Evolutionary conservation across 148 eudicot species (phyloP), one percentile per base, ranked within the genome.

Genomic region (Fagopyrum homotropicum): DNA sequence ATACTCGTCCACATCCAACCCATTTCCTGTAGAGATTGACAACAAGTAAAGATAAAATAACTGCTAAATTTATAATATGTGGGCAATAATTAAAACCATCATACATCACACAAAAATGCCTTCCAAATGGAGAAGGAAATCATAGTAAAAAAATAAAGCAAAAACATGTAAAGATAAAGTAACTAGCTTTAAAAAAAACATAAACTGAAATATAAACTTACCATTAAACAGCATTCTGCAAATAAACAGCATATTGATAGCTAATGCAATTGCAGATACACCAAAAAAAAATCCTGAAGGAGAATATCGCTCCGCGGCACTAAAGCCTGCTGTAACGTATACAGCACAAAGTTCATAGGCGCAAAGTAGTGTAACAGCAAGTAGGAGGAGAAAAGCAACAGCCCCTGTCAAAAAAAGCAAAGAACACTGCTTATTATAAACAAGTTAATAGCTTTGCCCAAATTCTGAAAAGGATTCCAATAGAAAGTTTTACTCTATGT

Each of bases 261-360:
- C 99, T 69, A 96, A 86, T 77, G 98, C 97, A 83, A 96, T 88
- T 66, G 98, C 99, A 52, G 99, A 96, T 74, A 96, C 99, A 75
- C 99, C 98, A 85, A 96, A 96, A 88, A 96, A 96, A 87, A 96
- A 96, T 22, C 98, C 99, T 16, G 98, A 96, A 68, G 99, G 95
- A 47, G 99, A 92, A 80, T 96, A 96, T 68, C 90, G 82, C 61
- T 90, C 87, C 1, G 95, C 86, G 55, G 97, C 91, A 78, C 80
- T 86, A 61, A 87, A 86, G 72, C 98, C 99, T 22, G 99, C 89
- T n/a, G 98, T 92, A 73, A 96, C 90, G 82, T 96, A 96, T 61
- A 96, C 98, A 35, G 98, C 98, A 74, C 99, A 96, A 50, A 95
- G 96, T 80, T 95, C 99, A 60, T 90, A 95, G 52, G 99, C 91